Evolutionary conservation across 2,329 filamentous ascomycete species (phyloP).

Genomic region (Fusarium ramigenum): DNA sequence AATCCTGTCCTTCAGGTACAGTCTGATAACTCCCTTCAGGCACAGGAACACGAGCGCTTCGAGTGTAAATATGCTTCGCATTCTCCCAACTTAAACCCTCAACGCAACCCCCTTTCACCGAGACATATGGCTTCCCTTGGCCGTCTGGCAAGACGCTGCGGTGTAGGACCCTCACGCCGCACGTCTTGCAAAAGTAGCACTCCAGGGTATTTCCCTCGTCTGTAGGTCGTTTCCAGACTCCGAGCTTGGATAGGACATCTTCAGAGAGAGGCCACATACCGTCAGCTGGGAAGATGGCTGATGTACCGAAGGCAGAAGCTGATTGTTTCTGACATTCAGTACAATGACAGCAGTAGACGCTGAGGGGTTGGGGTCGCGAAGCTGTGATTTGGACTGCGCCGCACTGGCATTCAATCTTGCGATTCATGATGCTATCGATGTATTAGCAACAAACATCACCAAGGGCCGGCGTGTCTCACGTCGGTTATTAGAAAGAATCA

Average conservation of each 20-base stretch:
- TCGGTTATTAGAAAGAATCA: neutral
- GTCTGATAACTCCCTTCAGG: constrained; percentile 48
- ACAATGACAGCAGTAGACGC: constrained; percentile 58
- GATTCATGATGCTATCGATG: constrained; percentile 26
- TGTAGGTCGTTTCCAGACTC: constrained; percentile 51
- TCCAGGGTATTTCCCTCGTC: constrained; percentile 54
- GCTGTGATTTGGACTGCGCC: constrained; percentile 50
- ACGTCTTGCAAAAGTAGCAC: constrained; percentile 55
- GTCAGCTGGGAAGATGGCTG: constrained; percentile 53
- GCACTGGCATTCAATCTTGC: constrained; percentile 52
- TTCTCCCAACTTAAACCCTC: constrained; percentile 52
- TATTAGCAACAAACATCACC: neutral
- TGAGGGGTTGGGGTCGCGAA: constrained; percentile 47
- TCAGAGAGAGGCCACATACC: constrained; percentile 53
- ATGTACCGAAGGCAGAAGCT: constrained; percentile 57
- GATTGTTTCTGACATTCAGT: constrained; percentile 57
- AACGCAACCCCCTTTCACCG: constrained; percentile 58
- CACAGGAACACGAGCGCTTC: constrained; percentile 55
- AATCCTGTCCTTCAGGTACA: constrained; percentile 14
- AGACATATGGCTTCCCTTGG: constrained; percentile 48
- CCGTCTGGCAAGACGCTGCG: constrained; percentile 52
- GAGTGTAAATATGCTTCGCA: constrained; percentile 57
- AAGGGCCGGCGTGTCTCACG: neutral
- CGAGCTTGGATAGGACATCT: constrained; percentile 46
- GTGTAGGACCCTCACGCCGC: constrained; percentile 60